Percentiles rank a stretch among this genome's conserved stretches.
phyloP scores from a whole-genome alignment of 345 rosid species.

The Eucalyptus guilfoylei region DNA sequence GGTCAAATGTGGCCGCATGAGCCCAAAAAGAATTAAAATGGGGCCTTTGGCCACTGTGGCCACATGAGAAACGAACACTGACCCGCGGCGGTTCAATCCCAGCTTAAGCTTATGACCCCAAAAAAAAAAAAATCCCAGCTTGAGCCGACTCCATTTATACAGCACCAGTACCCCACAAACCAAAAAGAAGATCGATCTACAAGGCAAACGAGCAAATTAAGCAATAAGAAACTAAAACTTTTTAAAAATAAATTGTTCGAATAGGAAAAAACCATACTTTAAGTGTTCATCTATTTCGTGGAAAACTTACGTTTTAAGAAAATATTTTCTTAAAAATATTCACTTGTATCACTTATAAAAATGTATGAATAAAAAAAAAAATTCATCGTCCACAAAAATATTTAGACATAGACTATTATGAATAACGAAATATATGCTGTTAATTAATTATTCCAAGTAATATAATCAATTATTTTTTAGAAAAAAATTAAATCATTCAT shows the following conservation, averaged over 20 bases:
- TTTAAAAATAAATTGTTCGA: too few species aligned
- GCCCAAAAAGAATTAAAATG: background rate
- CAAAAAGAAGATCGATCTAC: too few species aligned
- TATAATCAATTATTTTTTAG: background rate
- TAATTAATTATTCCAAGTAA: too few species aligned
- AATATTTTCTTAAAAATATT: background rate
- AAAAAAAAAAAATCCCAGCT: too few species aligned
- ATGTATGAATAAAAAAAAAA: rapidly evolving
- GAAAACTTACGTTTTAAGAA: rapidly evolving
- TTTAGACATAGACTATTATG: rapidly evolving
- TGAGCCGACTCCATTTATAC: too few species aligned
- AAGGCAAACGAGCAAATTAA: too few species aligned
- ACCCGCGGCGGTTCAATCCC: background rate
- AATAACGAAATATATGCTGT: rapidly evolving
- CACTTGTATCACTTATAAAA: too few species aligned
- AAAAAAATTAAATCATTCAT: too few species aligned
- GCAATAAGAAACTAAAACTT: too few species aligned
- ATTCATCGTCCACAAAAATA: background rate
- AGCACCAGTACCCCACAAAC: too few species aligned
- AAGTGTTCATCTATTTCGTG: rapidly evolving
- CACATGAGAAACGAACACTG: background rate
- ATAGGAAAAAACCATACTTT: background rate
- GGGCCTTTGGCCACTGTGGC: background rate
- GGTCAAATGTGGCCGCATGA: background rate
- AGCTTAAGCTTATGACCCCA: too few species aligned